Base-by-base conservation (phyloP, 345 rosid species). In the Clarkia xantiana region DNA sequence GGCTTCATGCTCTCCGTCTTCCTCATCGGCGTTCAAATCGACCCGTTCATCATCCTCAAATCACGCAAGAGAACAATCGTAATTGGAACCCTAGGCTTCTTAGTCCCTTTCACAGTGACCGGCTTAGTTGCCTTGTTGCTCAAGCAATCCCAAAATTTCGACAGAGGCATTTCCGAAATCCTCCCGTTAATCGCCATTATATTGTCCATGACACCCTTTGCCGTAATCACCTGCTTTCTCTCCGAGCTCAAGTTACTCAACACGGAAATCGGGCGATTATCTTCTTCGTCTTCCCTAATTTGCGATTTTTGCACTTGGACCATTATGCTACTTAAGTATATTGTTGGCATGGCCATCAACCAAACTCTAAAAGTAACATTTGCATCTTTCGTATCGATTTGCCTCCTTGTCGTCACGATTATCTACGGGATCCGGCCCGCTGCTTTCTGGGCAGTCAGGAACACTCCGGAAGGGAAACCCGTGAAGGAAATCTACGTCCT, bases 261-360 rank as follows among this genome's bases (percentile, higher is more conserved):
- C 50, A 67, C 79, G 1, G 79, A 74, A 55, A 59, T 74, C 2
- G 76, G 79, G 29, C 63, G 73, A 8, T 47, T 74, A 38, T 70
- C 79, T 1, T 47, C 57, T n/a, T 61, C 70, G 5, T 58, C 71
- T 10, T 62, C 76, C 0, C 46, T 67, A 56, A 51, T 64, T 45
- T 13, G 36, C 45, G 67, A 61, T 22, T 12, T 51, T 7, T 55
- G 57, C 23, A 44, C 25, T 34, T 64, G 63, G 62, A 57, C 58
- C 7, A 9, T 52, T 44, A 38, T 36, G 42, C 38, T 48, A 15
- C 23, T 51, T 23, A 56, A 58, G 11, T 42, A 42, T 1, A 46
- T 49, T 2, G 36, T 54, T n/a, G 11, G 48, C 6, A 12, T 63
- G 1, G 66, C 62, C 7, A 49, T 51, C 11, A 23, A 44, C 20